These are phyloP conservation scores for Colletotrichum tropicale DNA, from an alignment of 2,329 filamentous ascomycete species.

Conservation along the genomic window DNA sequence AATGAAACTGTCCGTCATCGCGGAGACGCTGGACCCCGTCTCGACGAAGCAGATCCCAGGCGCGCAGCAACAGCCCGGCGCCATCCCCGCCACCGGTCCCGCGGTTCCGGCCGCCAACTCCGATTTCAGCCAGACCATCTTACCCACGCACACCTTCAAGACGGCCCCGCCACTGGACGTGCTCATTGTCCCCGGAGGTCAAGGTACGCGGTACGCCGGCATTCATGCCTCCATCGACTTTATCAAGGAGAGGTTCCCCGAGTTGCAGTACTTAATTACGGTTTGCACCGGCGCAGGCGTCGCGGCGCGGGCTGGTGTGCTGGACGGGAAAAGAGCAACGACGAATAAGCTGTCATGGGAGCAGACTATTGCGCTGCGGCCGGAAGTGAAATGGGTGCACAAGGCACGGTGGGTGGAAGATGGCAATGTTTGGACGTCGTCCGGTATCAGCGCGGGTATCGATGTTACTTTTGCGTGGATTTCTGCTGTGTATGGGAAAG, in stretches of 20 bases:
- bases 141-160: conserved; percentile 44
- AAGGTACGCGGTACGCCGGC: conserved; percentile 40
- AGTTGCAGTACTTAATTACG: conserved; percentile 54
- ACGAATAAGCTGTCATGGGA: conserved; percentile 60
- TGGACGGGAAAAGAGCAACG: conserved; percentile 59
- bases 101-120: neutral
- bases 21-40: conserved; percentile 18
- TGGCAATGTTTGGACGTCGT: conserved; percentile 63
- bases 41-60: neutral
- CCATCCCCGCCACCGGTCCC: neutral
- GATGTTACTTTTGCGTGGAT: conserved; percentile 66
- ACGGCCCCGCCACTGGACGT: conserved; percentile 53
- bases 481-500: conserved; percentile 55
- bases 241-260: conserved; percentile 38
- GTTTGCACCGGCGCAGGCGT: conserved; percentile 63
- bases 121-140: conserved; percentile 19
- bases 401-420: conserved; percentile 63
- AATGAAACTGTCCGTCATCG: conserved; percentile 22
- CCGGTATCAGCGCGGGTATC: conserved; percentile 64
- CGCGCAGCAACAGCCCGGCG: neutral
- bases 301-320: conserved; percentile 53
- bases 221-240: conserved; percentile 40
- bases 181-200: conserved; percentile 59
- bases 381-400: conserved; percentile 53
- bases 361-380: conserved; percentile 39